phyloP scores from a whole-genome alignment of 345 rosid species.

The Rhizophora mangle region DNA sequence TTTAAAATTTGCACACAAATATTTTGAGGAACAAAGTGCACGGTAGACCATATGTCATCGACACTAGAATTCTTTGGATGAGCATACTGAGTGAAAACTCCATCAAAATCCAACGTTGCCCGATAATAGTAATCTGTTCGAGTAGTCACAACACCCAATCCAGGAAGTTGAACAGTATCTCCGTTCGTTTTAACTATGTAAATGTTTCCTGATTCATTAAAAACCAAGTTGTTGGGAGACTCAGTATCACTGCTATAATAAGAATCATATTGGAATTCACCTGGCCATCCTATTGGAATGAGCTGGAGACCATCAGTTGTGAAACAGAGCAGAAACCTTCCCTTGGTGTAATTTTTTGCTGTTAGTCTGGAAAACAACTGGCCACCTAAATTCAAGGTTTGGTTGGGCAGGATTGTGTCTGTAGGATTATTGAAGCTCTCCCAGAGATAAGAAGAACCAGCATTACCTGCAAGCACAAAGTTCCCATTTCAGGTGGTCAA shows the following conservation, averaged over 20 bases:
- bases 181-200: too few species aligned
- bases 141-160: not conserved
- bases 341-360: constrained; percentile 18
- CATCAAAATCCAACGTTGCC: constrained; percentile 28
- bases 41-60: not conserved
- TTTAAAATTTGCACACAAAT: not conserved
- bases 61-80: constrained; percentile 7
- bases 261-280: not conserved
- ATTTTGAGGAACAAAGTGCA: constrained; percentile 7
- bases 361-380: constrained; percentile 15
- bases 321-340: constrained; percentile 29
- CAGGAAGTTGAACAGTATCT: too few species aligned
- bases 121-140: constrained; percentile 13
- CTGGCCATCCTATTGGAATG: constrained; percentile 19
- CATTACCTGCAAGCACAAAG: too few species aligned
- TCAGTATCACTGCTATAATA: not conserved
- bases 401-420: constrained; percentile 20
- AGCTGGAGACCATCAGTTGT: constrained; percentile 23
- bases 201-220: too few species aligned
- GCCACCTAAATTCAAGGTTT: constrained; percentile 3
- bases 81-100: constrained; percentile 25
- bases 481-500: too few species aligned
- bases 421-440: constrained; percentile 22
- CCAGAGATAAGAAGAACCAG: constrained; percentile 10
- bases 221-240: constrained; percentile 9